phyloP scores from a whole-genome alignment of 805 yeast genomes.

The Ogataea ganodermae region DNA sequence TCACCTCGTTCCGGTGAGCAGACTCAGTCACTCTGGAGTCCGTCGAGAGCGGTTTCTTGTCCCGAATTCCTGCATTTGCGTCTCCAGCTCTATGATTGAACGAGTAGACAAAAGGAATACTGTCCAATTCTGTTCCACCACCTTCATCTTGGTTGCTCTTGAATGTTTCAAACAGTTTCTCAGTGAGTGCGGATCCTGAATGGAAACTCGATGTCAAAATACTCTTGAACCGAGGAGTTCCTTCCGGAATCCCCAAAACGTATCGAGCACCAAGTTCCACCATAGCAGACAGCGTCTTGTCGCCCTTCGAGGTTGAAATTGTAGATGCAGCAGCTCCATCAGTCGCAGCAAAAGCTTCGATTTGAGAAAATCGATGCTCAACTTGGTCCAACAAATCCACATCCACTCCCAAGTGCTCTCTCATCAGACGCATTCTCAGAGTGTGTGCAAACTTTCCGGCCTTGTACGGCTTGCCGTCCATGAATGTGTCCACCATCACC shows the following conservation, averaged over 20 bases:
- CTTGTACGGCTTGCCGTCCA: conserved; percentile 79
- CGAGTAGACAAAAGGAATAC: conserved; percentile 43
- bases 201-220: conserved; percentile 6
- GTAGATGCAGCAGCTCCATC: conserved; percentile 51
- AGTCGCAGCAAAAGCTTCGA: conserved; percentile 48
- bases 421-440: conserved; percentile 85
- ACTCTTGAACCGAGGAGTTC: conserved; percentile 32
- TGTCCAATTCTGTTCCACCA: conserved; percentile 27
- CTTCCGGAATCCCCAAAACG: conserved; percentile 47
- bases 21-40: conserved; percentile 77
- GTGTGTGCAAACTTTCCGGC: conserved; percentile 92
- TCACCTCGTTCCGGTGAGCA: conserved; percentile 71
- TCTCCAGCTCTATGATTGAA: conserved; percentile 89
- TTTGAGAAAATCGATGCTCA: conserved; percentile 64
- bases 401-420: conserved; percentile 95
- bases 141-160: conserved; percentile 19
- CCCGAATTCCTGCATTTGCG: conserved; percentile 83
- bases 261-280: conserved; percentile 75
- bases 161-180: conserved; percentile 24
- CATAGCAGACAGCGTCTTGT: conserved; percentile 57
- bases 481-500: conserved; percentile 62
- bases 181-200: conserved; percentile 23
- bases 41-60: conserved; percentile 74
- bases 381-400: conserved; percentile 82
- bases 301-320: conserved; percentile 23